Conservation (phyloP, 2,329 filamentous ascomycete genomes). For the Cladosporium colombiae region DNA sequence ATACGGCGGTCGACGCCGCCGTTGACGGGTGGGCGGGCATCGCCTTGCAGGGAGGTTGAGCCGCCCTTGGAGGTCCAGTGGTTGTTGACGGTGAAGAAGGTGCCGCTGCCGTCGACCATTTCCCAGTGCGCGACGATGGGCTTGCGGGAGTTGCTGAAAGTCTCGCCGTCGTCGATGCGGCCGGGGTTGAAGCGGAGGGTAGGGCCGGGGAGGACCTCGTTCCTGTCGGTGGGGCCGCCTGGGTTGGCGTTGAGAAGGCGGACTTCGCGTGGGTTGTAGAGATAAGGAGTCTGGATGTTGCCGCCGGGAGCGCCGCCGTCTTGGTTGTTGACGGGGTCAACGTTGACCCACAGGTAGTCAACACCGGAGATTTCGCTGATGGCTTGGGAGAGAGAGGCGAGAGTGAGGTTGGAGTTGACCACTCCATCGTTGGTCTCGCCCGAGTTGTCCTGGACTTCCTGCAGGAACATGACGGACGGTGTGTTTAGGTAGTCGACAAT, state of each 20-base stretch:
- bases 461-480: conserved; percentile 67
- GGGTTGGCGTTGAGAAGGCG: conserved; percentile 61
- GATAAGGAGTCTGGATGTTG: conserved; percentile 70
- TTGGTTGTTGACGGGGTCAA: conserved; percentile 59
- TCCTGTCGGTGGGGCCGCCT: conserved; percentile 57
- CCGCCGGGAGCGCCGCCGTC: conserved; percentile 69
- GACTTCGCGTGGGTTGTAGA: conserved; percentile 64
- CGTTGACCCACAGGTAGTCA: conserved; percentile 60
- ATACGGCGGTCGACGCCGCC: conserved; percentile 59
- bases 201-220: conserved; percentile 59
- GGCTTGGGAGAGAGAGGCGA: conserved; percentile 56
- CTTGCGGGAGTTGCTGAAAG: conserved; percentile 65
- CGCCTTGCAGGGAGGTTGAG: conserved; percentile 64
- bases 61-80: conserved; percentile 69
- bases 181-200: conserved; percentile 69
- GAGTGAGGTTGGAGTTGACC: conserved; percentile 59
- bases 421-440: conserved; percentile 62
- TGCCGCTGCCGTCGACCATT: conserved; percentile 54
- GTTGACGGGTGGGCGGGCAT: conserved; percentile 67
- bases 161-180: conserved; percentile 61
- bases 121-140: conserved; percentile 68
- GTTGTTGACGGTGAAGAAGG: conserved; percentile 72
- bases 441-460: conserved; percentile 70
- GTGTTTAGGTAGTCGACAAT: conserved; percentile 64
- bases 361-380: conserved; percentile 54